Conservation (phyloP, 2,329 filamentous ascomycete species). For the Penicillium decumbens region DNA sequence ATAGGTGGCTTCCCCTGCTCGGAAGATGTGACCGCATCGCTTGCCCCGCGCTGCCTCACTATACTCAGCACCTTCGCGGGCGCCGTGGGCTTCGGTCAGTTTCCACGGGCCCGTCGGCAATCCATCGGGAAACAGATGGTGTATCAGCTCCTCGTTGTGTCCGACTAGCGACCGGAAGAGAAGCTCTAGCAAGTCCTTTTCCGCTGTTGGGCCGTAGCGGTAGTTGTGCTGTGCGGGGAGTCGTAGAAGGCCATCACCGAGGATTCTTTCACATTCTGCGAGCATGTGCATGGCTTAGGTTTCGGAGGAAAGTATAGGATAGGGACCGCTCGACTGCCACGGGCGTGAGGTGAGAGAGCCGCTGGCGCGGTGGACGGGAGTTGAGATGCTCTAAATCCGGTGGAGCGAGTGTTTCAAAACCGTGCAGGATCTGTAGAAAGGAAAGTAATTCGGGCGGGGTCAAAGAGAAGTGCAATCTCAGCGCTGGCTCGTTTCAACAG, state of each 20-base stretch:
- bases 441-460: neutral
- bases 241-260: conserved; percentile 75
- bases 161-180: conserved; percentile 85
- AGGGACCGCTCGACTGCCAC: conserved; percentile 27
- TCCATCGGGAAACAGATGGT: conserved; percentile 76
- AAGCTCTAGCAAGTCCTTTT: conserved; percentile 65
- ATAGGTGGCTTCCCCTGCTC: conserved; percentile 87
- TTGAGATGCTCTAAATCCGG: conserved; percentile 7
- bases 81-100: conserved; percentile 80
- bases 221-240: conserved; percentile 69
- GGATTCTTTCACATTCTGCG: conserved; percentile 64
- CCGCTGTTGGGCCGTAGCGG: conserved; percentile 69
- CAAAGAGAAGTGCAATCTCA: neutral
- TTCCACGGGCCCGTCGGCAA: conserved; percentile 63
- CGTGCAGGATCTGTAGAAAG: neutral
- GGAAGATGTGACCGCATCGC: conserved; percentile 96
- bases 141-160: conserved; percentile 67
- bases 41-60: conserved; percentile 86
- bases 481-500: neutral
- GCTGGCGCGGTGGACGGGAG: conserved; percentile 11
- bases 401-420: conserved; percentile 1
- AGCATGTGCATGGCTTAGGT: conserved; percentile 39
- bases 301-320: conserved; percentile 13
- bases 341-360: conserved; percentile 11
- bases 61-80: conserved; percentile 91